Base-by-base conservation (phyloP, 257 asterid genomes). In the Ballota nigra region DNA sequence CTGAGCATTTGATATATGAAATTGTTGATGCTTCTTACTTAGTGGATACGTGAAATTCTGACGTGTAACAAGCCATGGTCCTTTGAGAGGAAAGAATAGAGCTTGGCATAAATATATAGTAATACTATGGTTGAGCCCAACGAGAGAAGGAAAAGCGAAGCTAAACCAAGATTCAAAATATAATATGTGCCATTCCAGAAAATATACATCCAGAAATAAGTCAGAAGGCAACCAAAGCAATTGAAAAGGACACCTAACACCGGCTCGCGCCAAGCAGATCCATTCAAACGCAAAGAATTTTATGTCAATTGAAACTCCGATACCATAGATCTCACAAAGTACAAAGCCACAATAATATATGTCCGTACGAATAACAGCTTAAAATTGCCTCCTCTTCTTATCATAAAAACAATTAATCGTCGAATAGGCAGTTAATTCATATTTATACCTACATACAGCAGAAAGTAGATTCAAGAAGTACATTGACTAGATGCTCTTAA, bases 61-160 rank as follows among this genome's bases (percentile, higher is more conserved):
- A 57, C 16, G 16, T 4, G 20, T 57, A 31, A 26, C 19, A 26
- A 24, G 63, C 8, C 33, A 26, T 12, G 31, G 63, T 2, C 20
- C 38, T 24, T 24, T 26, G 26, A 20, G 3, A 15, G 41, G 15
- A 43, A 45, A 65, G n/a, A 69, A 69, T 36, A 8, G 10, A 68
- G 23, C 47, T 19, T 5, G 63, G 4, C 4, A 11, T 19, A 38
- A 3, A 16, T 7, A 43, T 6, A 23, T 41, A 20, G 6, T 31
- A 43, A 15, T 22, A 58, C 57, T 13, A 23, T 2, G 70, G 29
- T 28, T 65, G 57, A 65, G 41, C n/a, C 45, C 23, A 31, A 16
- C 8, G 67, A 28, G 56, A 43, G 53, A 57, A 65, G 20, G 49
- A 36, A 22, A 65, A 22, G 58, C 15, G 70, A 15, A 65, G 70